Evolutionary conservation across 2,329 filamentous ascomycete species (phyloP), one percentile per base, ranked within the genome.

Genomic region (Colletotrichum musae): DNA sequence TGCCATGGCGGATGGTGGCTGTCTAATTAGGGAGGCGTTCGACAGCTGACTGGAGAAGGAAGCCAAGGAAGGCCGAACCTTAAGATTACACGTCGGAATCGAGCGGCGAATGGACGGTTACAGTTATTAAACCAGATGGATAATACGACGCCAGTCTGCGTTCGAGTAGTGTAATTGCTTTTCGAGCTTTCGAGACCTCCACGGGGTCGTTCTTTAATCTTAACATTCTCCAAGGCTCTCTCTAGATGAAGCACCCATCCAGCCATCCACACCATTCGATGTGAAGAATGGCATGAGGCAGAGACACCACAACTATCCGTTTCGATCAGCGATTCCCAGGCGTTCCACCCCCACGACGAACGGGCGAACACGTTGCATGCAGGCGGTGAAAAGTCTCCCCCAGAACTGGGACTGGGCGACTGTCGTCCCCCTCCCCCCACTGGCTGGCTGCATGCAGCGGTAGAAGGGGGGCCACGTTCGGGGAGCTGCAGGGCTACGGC

Each of bases 401-500:
- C 43, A 28, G 52, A 15, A 15, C 39, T 36, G 32, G 58, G 64
- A 21, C 28, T 24, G 64, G 21, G 43, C 32, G 58, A 47, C 43
- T 57, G 13, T 13, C 43, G 21, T 52, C 43, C 43, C 66, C 61
- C 21, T 24, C 21, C 21, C 21, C 21, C 21, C 21, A 24, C 21
- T 24, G 21, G 54, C 54, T 43, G 51, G 58, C 62, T 70, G 67
- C 67, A 61, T 67, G 67, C 56, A 67, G 62, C 67, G 54, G 50
- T 36, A 60, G 54, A 45, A 24, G 21, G 53, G 21, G 24, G 57
- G 51, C 56, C 54, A 66, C 48, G 62, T 60, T 60, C 50, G 36
- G 56, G 57, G 57, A 18, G 56, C 66, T 53, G 67, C 62, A 70
- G 58, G 47, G 62, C 67, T 51, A 70, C 67, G 43, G 57, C 67